These are phyloP conservation scores for Tephrocybe sp. DNA, from an alignment of 768 basidiomycete genomes.

Conservation along the genomic window DNA sequence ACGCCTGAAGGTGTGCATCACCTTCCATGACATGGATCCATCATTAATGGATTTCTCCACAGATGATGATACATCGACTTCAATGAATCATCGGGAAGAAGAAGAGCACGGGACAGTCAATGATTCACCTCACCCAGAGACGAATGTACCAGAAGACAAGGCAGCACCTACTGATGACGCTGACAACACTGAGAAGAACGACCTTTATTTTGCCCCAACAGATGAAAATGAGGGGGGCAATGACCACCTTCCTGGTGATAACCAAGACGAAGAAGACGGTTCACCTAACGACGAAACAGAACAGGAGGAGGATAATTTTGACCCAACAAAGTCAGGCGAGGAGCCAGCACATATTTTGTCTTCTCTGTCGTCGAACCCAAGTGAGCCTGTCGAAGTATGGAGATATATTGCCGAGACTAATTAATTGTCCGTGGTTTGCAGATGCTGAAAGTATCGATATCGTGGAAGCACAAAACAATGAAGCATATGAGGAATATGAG, in stretches of 20 bases:
- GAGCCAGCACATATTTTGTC: neutral
- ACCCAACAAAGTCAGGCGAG: neutral
- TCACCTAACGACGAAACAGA: conserved; percentile 3
- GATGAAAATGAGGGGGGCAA: conserved; percentile 21
- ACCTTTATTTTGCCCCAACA: neutral
- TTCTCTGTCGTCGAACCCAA: neutral
- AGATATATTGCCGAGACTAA: neutral
- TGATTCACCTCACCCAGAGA: neutral
- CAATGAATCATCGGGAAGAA: conserved; percentile 12
- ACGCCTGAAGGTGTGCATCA: neutral
- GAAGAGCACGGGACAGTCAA: conserved; percentile 7
- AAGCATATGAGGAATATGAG: too few species aligned
- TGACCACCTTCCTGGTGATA: conserved; percentile 15
- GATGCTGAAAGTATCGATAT: neutral
- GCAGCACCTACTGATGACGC: neutral
- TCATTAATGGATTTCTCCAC: neutral
- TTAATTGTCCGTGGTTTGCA: neutral
- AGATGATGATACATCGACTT: neutral
- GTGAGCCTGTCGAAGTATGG: neutral
- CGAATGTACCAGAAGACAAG: conserved; percentile 1
- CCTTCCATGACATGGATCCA: neutral
- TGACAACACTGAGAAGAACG: conserved; percentile 16
- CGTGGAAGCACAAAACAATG: too few species aligned
- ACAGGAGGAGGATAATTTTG: conserved; percentile 2
- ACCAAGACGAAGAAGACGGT: conserved; percentile 1